Base-by-base conservation (phyloP, 2,329 filamentous ascomycete genomes). In the Fusarium albidum region DNA sequence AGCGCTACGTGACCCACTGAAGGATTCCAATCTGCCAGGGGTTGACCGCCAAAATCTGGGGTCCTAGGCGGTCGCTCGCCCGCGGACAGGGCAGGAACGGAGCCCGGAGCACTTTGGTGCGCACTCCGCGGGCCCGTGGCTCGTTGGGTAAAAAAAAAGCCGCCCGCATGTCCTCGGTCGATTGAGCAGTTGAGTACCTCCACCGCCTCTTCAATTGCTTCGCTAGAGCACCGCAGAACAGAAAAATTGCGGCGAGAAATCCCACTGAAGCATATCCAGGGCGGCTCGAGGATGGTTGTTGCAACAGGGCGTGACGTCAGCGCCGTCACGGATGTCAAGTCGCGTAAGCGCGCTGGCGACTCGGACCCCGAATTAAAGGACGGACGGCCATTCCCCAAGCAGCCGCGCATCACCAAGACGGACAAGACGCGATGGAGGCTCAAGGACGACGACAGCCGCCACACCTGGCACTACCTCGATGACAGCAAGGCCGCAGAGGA, bases 401-500 rank as follows among this genome's bases (percentile, higher is more conserved):
- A 73, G 41, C 78, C 78, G 27, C 78, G 71, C 55, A 71, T 85
- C 40, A 75, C 79, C 32, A 85, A 83, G 68, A 97, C 92, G 5
- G 94, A 99, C 73, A 84, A 85, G 61, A 83, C 85, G 8, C n/a
- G 90, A 72, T 99, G 95, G 95, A 84, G 95, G 52, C 75, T 97
- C 69, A 82, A 85, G 51, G 88, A 96, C 66, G 90, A 96, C 52
- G 82, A 84, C 42, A 92, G 94, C 35, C 82, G 90, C 45, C 92
- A 96, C 65, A 96, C 91, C 47, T 99, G 95, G 95, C 89, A 94
- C 66, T 98, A 97, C 69, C 78, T 98, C 5, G 83, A 84, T 11
- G 88, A 94, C 41, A 81, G 86, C 21, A 81, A 90, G 52, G 86
- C 91, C 50, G 75, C 82, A 8, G 78, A 89, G 62, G 76, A 82